These are phyloP conservation scores for Tulasnella sp. DNA, from an alignment of 768 basidiomycete genomes.

Conservation along the genomic window DNA sequence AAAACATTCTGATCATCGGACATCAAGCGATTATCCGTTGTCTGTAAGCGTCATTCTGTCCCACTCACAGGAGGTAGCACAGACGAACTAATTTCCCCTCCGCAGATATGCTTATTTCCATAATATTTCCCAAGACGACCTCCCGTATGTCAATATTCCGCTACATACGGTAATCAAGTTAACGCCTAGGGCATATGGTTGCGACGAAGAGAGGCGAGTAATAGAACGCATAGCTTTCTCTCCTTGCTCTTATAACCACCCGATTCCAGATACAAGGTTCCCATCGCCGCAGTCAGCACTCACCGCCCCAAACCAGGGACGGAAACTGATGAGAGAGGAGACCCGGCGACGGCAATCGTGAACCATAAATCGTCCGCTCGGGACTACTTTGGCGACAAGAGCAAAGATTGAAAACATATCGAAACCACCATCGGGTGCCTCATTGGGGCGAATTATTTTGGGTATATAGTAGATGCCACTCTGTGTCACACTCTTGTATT, in stretches of 20 bases:
- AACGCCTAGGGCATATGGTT: conserved; percentile 96
- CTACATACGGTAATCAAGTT: conserved; percentile 97
- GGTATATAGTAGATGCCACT: too few species aligned
- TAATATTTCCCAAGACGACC: conserved; percentile 76
- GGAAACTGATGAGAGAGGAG: background rate
- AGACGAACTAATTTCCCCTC: background rate
- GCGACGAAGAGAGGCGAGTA: conserved; percentile 81
- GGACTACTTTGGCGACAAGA: conserved; percentile 14
- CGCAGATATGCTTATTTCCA: conserved; percentile 93
- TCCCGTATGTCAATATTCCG: conserved; percentile 97
- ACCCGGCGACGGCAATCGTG: background rate
- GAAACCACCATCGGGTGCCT: too few species aligned
- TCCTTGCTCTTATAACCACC: background rate
- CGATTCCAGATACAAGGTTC: conserved; percentile 12
- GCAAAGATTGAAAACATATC: too few species aligned
- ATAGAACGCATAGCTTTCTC: background rate
- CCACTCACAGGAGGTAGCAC: background rate
- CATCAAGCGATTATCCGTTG: conserved; percentile 87
- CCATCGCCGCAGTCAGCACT: conserved; percentile 17
- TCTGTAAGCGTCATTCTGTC: conserved; percentile 18
- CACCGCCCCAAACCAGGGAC: conserved; percentile 17
- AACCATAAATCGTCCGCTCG: background rate
- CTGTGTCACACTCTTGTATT: too few species aligned
- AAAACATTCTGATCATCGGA: conserved; percentile 92
- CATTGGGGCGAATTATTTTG: too few species aligned